Conservation (phyloP, 768 basidiomycete species). For the Mycena olivaceomarginata region DNA sequence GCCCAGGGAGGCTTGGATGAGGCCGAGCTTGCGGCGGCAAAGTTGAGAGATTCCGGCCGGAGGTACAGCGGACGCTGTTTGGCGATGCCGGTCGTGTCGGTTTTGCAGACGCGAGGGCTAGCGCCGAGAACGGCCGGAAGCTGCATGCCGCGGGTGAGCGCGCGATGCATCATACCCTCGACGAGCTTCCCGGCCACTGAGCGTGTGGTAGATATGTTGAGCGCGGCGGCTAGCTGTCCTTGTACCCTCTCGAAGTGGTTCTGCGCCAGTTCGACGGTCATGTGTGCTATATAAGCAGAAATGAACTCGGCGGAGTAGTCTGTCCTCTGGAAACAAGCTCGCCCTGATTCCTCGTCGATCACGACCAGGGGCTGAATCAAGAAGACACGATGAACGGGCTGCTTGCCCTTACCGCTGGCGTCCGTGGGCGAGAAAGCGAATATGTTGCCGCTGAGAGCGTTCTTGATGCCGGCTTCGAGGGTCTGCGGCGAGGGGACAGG, state of each 20-base stretch:
- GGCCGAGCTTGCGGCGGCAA: conserved; percentile 5
- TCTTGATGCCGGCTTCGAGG: not conserved
- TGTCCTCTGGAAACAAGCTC: not conserved
- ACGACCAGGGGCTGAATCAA: conserved; percentile 10
- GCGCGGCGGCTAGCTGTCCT: conserved; percentile 14
- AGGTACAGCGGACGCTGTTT: conserved; percentile 13
- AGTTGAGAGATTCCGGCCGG: too few relatives aligned
- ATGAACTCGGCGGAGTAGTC: conserved; percentile 16
- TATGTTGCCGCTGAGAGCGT: conserved; percentile 9
- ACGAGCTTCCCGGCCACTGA: conserved; percentile 15
- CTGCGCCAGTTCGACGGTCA: not conserved
- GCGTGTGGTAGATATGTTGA: conserved; percentile 18
- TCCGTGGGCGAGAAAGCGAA: not conserved
- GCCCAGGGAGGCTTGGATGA: conserved; percentile 15
- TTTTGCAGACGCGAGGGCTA: conserved; percentile 6
- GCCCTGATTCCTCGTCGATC: not conserved
- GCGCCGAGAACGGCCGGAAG: conserved; percentile 21
- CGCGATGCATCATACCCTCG: conserved; percentile 25
- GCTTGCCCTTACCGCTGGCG: not conserved
- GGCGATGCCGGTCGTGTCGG: not conserved
- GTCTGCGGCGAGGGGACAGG: not conserved
- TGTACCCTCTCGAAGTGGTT: conserved; percentile 14
- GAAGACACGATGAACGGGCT: conserved; percentile 10
- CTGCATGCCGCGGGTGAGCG: conserved; percentile 4
- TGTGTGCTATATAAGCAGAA: not conserved